phyloP scores from a whole-genome alignment of 176 grass and related monocot genomes.

The Chrysopogon serrulatus region DNA sequence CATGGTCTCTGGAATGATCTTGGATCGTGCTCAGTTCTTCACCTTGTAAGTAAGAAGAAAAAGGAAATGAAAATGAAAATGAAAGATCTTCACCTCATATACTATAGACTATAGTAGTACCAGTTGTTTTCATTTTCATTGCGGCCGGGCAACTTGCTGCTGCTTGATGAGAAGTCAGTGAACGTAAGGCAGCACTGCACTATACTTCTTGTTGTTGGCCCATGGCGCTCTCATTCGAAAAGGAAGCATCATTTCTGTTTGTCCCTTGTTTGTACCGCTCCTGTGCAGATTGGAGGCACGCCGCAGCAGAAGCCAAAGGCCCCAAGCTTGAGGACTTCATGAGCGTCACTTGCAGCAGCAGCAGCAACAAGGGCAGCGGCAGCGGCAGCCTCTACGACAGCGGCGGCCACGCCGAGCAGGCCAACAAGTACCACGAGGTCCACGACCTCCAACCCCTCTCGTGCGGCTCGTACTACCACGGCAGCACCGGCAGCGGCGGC shows the following conservation, averaged over 20 bases:
- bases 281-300: conserved; percentile 64
- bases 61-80: too few relatives aligned
- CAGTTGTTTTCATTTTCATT: neutral
- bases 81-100: too few relatives aligned
- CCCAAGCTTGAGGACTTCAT: conserved; percentile 86
- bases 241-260: neutral
- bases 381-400: conserved; percentile 33
- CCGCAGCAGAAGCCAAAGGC: conserved; percentile 40
- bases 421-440: conserved; percentile 18
- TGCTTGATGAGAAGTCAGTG: neutral
- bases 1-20: neutral
- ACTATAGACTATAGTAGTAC: too few relatives aligned
- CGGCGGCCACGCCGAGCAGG: conserved; percentile 7
- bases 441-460: conserved; percentile 25
- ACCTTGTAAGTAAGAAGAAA: too few relatives aligned
- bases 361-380: conserved; percentile 10
- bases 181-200: neutral
- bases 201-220: neutral
- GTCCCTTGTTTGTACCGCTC: neutral
- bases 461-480: conserved; percentile 31
- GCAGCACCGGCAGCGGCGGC: conserved; percentile 4
- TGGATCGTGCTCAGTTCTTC: neutral
- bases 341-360: conserved; percentile 45
- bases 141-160: neutral
- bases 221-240: neutral